Percentiles rank a stretch among this genome's conserved stretches.
These are phyloP conservation scores for Miscanthus sacchariflorus DNA, from an alignment of 202 grass and related monocot genomes.

Conservation along the genomic window DNA sequence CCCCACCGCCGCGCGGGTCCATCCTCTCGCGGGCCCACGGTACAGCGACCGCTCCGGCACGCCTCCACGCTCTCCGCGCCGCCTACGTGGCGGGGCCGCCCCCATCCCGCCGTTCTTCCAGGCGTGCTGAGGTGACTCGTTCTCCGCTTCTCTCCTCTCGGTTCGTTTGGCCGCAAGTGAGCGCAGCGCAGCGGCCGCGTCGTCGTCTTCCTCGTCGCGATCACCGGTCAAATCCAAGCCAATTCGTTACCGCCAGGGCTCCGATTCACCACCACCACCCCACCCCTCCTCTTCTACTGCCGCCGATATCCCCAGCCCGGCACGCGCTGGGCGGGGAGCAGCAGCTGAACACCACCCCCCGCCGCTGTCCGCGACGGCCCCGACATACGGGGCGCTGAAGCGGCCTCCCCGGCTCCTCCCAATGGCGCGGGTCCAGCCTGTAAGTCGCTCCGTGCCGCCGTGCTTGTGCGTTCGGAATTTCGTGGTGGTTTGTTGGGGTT, in stretches of 20 bases:
- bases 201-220: slow-evolving; percentile 48
- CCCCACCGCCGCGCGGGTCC: slow-evolving; percentile 28
- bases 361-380: not conserved
- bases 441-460: slow-evolving; percentile 16
- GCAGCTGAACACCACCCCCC: not conserved
- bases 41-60: not conserved
- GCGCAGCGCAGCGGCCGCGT: not conserved
- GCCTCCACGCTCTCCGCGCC: not conserved
- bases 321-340: not conserved
- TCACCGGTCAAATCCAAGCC: slow-evolving; percentile 9
- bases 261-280: slow-evolving; percentile 9
- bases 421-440: slow-evolving; percentile 48
- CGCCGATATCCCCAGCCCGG: not conserved
- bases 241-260: not conserved
- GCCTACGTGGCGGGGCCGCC: not conserved
- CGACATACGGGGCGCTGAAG: not conserved
- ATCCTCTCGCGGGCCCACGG: not conserved
- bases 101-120: not conserved
- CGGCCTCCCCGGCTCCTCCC: not conserved
- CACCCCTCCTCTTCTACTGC: not conserved
- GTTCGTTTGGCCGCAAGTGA: not conserved
- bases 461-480: not conserved
- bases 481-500: not conserved
- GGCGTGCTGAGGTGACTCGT: not conserved
- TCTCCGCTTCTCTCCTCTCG: not conserved